Evolutionary conservation across 1,139 yeast genomes (phyloP), one percentile per base, ranked within the genome.

Genomic region (Hansenula anomala): DNA sequence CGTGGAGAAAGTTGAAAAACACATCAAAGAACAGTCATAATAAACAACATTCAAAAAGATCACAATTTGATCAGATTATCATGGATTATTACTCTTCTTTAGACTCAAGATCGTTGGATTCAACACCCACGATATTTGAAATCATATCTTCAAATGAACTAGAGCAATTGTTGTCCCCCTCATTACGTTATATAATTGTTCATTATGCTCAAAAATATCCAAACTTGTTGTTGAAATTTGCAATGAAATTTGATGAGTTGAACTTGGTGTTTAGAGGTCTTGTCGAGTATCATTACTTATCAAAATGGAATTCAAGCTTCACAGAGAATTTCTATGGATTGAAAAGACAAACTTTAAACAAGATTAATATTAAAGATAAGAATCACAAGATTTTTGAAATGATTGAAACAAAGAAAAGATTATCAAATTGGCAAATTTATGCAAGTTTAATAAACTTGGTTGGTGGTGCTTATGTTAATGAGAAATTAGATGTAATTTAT

Each of bases 291-390:
- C 73, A 75, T 49, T 87, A 83, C 52, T 59, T 90, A 37, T 73
- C 67, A 39, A 70, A 72, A 40, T 86, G 95, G 88, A 90, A 86
- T 53, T 80, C 95, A 0, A 78, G 94, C 3, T 88, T 92, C 52
- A 87, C 96, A 0, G 97, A 90, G 58, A 86, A 86, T 58, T 92
- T 90, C 57, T 90, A 92, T 56, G 97, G 97, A 2, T 63, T 92
- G 49, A 88, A 89, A 57, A 65, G 95, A 39, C 50, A 72, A 4
- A 60, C 71, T 31, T 55, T 69, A 12, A 52, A 54, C 28, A 48
- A 54, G 19, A 52, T 55, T 8, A 41, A 56, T 16, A 46, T 55
- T 10, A 49, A 56, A 18, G 55, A 55, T 34, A 24, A 35, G 10
- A 34, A 44, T 24, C 38, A 36, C 30, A 39, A 42, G 28, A 43